A percentile compares a stretch with the other conserved stretches of the same genome.
Conservation (phyloP, 1,284 basidiomycete genomes). For the Ceratorhiza oryzae-sativae region DNA sequence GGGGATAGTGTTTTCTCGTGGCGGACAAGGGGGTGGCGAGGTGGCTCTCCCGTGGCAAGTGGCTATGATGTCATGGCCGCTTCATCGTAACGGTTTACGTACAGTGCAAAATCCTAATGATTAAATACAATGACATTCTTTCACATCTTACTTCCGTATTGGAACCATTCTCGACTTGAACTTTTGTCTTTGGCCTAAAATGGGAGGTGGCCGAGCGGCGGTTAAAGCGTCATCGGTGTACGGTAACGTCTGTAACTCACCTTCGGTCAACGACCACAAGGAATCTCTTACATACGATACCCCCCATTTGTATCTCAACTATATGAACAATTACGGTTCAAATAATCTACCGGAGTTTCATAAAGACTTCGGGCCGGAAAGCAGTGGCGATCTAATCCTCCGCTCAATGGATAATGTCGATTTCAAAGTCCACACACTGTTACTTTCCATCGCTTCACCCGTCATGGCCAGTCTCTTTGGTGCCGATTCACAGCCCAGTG, state of each 20-base stretch:
- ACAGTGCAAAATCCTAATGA: too few relatives aligned
- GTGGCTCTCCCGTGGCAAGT: neutral
- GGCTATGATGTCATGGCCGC: neutral
- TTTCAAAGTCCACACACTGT: constrained; percentile 31
- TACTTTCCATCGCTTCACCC: constrained; percentile 36
- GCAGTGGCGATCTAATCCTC: constrained; percentile 35
- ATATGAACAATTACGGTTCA: neutral
- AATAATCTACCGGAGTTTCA: neutral
- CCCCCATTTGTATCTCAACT: neutral
- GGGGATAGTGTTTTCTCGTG: neutral
- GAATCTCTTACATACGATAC: too few relatives aligned
- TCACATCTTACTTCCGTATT: too few relatives aligned
- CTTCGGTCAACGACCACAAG: too few relatives aligned
- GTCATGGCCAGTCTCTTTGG: constrained; percentile 34
- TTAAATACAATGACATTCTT: too few relatives aligned
- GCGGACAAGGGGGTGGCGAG: neutral
- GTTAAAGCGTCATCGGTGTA: too few relatives aligned
- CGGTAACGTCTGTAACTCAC: too few relatives aligned
- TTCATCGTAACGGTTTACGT: too few relatives aligned
- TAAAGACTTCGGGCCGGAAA: neutral
- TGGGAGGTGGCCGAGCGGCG: too few relatives aligned
- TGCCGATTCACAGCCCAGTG: neutral
- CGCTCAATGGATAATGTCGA: constrained; percentile 36
- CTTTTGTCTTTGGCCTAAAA: too few relatives aligned
- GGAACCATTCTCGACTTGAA: too few relatives aligned